Evolutionary conservation across 2,329 filamentous ascomycete species (phyloP).

Genomic region (Talaromyces pinophilus): DNA sequence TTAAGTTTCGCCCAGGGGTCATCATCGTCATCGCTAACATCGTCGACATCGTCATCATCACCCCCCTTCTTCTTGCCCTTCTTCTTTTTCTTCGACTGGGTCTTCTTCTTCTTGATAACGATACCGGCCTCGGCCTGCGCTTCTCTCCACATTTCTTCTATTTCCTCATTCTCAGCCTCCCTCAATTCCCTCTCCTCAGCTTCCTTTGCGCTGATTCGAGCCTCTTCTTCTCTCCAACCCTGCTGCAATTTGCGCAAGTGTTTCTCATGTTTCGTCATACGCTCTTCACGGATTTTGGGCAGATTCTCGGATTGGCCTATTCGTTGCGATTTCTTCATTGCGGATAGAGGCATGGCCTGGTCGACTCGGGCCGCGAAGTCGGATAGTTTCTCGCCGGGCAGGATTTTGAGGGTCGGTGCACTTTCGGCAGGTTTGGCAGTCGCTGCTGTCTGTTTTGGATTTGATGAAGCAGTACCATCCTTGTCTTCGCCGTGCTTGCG

Average conservation of each 20-base stretch:
- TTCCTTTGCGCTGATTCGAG: constrained; percentile 67
- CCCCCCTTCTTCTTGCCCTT: constrained; percentile 48
- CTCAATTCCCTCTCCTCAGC: constrained; percentile 77
- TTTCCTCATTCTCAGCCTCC: constrained; percentile 69
- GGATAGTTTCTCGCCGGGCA: constrained; percentile 77
- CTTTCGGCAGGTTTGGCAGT: background rate
- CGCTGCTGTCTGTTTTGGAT: background rate
- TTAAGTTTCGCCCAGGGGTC: constrained; percentile 79
- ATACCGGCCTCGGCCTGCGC: constrained; percentile 58
- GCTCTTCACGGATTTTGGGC: constrained; percentile 52
- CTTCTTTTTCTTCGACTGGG: constrained; percentile 39
- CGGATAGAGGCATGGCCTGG: constrained; percentile 74
- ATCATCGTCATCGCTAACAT: constrained; percentile 59
- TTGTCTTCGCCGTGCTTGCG: constrained; percentile 44
- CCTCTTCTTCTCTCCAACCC: constrained; percentile 59
- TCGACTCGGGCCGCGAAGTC: constrained; percentile 84
- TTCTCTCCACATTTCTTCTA: constrained; percentile 66
- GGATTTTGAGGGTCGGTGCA: constrained; percentile 64
- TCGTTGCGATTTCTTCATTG: constrained; percentile 61
- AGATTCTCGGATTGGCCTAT: constrained; percentile 27
- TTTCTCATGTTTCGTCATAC: constrained; percentile 79
- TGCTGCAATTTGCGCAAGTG: constrained; percentile 65
- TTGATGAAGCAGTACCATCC: constrained; percentile 12
- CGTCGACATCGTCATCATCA: constrained; percentile 32
- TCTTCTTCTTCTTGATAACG: constrained; percentile 52